These are phyloP conservation scores for Ochetophila trinervis DNA, from an alignment of 306 rosid genomes.

Conservation along the genomic window DNA sequence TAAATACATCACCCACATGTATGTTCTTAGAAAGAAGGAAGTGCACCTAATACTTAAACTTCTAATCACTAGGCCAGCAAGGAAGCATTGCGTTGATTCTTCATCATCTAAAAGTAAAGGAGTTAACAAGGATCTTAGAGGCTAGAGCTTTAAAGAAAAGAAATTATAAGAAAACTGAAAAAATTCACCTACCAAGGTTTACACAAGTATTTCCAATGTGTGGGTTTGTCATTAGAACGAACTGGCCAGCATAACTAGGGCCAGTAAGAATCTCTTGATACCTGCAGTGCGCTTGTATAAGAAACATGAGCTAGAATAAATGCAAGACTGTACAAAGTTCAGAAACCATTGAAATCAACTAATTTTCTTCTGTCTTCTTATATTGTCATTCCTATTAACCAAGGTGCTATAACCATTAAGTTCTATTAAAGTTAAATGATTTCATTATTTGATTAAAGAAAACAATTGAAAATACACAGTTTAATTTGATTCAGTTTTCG, in stretches of 20 bases:
- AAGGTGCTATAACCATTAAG: no score
- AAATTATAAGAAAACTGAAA: background rate
- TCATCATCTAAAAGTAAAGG: conserved; percentile 63
- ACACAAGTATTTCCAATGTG: conserved; percentile 94
- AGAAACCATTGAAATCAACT: conserved; percentile 3
- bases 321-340: background rate
- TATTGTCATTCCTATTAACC: no score
- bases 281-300: conserved; percentile 36
- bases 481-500: no score
- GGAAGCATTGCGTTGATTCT: conserved; percentile 76
- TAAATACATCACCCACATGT: background rate
- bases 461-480: no score
- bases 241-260: conserved; percentile 97
- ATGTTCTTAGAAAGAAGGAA: conserved; percentile 4
- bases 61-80: conserved; percentile 81
- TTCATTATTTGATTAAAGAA: no score
- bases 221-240: conserved; percentile 91
- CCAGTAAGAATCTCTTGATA: conserved; percentile 96
- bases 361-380: no score
- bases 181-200: conserved; percentile 59
- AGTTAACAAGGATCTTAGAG: conserved; percentile 13
- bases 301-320: conserved; percentile 4
- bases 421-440: no score
- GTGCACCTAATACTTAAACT: conserved; percentile 73
- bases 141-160: background rate